Percentiles rank a stretch among this genome's conserved stretches.
Evolutionary conservation across 1,284 basidiomycete genomes (phyloP).

Genomic region (Leccinum pachyderme): DNA sequence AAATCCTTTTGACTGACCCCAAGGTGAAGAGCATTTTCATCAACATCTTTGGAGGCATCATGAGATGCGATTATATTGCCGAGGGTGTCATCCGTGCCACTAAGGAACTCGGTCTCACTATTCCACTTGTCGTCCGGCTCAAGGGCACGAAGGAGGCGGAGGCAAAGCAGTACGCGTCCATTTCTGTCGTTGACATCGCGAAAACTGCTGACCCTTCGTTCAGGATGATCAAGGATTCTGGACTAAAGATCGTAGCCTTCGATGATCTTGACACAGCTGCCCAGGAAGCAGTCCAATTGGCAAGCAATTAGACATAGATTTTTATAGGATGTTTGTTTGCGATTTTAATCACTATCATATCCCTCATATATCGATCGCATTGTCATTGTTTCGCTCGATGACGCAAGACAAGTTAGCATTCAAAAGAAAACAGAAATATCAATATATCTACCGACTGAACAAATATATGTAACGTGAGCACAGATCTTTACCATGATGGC

Average conservation of each 20-base stretch:
- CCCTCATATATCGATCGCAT: background rate
- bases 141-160: conserved; percentile 97
- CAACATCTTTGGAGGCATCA: conserved; percentile 96
- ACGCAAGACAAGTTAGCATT: conserved; percentile 31
- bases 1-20: conserved; percentile 87
- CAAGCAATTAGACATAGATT: conserved; percentile 34
- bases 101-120: conserved; percentile 81
- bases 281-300: conserved; percentile 78
- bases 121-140: conserved; percentile 91
- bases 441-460: conserved; percentile 32
- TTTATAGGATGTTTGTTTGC: conserved; percentile 19
- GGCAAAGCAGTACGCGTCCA: conserved; percentile 79
- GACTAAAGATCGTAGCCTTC: conserved; percentile 90
- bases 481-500: conserved; percentile 39
- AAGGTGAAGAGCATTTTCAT: conserved; percentile 99
- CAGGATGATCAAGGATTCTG: conserved; percentile 90
- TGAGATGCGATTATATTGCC: conserved; percentile 97
- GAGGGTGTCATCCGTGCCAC: conserved; percentile 99
- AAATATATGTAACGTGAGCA: conserved; percentile 22
- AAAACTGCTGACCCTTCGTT: conserved; percentile 10
- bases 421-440: conserved; percentile 28
- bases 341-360: conserved; percentile 16
- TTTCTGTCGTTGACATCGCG: background rate
- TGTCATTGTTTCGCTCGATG: background rate
- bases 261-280: conserved; percentile 87